These are phyloP conservation scores for Epithele typhae DNA, from an alignment of 768 basidiomycete genomes.

Conservation along the genomic window DNA sequence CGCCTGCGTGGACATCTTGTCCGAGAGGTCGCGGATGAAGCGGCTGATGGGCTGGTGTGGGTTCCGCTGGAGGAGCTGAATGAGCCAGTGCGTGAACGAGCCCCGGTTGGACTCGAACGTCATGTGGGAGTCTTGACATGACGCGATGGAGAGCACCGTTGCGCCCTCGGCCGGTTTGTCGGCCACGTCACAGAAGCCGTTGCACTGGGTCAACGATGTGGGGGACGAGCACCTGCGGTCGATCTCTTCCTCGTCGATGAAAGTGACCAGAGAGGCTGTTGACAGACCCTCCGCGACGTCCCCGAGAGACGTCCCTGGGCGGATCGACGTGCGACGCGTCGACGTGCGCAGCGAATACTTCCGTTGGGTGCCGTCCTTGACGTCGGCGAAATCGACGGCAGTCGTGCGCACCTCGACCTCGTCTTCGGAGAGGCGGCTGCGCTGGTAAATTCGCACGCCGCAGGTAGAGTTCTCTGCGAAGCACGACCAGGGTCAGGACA, in stretches of 20 bases:
- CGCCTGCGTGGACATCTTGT: slow-evolving; percentile 5
- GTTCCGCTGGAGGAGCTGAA: slow-evolving; percentile 3
- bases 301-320: not conserved
- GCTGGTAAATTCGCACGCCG: slow-evolving; percentile 13
- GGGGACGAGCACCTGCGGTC: slow-evolving; percentile 16
- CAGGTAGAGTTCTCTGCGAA: not conserved
- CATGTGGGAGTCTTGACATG: slow-evolving; percentile 20
- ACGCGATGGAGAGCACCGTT: slow-evolving; percentile 13
- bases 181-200: slow-evolving; percentile 16
- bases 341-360: slow-evolving; percentile 6
- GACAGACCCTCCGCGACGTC: not conserved
- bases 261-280: not conserved
- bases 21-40: slow-evolving; percentile 1
- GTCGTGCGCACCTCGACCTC: slow-evolving; percentile 6
- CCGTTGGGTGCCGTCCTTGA: slow-evolving; percentile 1
- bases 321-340: slow-evolving; percentile 1
- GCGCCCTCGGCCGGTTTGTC: not conserved
- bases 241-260: no score
- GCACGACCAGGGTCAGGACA: no score
- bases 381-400: slow-evolving; percentile 6
- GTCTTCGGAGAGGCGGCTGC: slow-evolving; percentile 6
- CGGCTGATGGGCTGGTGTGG: slow-evolving; percentile 5
- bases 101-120: slow-evolving; percentile 19
- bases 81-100: slow-evolving; percentile 14
- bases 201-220: slow-evolving; percentile 7